Percentiles rank a stretch among this genome's conserved stretches.
phyloP scores from a whole-genome alignment of 441 rosid species.

The Erodium texanum region DNA sequence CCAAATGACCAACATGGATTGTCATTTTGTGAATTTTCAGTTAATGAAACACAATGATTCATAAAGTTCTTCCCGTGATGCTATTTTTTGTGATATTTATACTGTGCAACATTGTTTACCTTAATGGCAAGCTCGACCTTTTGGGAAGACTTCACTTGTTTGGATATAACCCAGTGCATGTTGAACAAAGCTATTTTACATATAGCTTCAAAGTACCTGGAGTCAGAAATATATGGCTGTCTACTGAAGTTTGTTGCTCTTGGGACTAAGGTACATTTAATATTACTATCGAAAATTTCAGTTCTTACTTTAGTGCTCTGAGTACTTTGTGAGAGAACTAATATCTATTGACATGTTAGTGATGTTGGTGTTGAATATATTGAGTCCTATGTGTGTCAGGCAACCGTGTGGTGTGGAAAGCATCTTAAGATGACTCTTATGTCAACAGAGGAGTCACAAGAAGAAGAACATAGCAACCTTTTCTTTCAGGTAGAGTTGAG shows the following conservation, averaged over 20 bases:
- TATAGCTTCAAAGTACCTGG: conserved; percentile 47
- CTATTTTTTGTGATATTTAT: background rate
- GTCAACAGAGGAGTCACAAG: conserved; percentile 78
- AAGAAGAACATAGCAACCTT: conserved; percentile 58
- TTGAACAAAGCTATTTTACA: conserved; percentile 55
- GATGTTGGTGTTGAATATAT: background rate
- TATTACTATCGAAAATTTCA: background rate
- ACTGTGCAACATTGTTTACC: conserved; percentile 19
- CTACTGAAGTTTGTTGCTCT: conserved; percentile 39
- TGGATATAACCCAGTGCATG: conserved; percentile 72
- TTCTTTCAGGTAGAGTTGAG: conserved; percentile 52
- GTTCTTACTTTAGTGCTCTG: conserved; percentile 4
- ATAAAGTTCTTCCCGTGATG: background rate
- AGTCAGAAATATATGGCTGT: conserved; percentile 38
- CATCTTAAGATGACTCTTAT: conserved; percentile 76
- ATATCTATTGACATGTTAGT: background rate
- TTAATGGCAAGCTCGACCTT: conserved; percentile 42
- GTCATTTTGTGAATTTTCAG: background rate
- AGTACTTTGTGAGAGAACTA: background rate
- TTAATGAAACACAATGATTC: background rate
- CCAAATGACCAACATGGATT: background rate
- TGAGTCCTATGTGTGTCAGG: conserved; percentile 31
- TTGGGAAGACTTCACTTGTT: conserved; percentile 88
- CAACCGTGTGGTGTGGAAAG: conserved; percentile 72
- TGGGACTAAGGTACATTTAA: conserved; percentile 46